These are phyloP conservation scores for Euphrasia confusa DNA, from an alignment of 257 asterid species.

Conservation along the genomic window DNA sequence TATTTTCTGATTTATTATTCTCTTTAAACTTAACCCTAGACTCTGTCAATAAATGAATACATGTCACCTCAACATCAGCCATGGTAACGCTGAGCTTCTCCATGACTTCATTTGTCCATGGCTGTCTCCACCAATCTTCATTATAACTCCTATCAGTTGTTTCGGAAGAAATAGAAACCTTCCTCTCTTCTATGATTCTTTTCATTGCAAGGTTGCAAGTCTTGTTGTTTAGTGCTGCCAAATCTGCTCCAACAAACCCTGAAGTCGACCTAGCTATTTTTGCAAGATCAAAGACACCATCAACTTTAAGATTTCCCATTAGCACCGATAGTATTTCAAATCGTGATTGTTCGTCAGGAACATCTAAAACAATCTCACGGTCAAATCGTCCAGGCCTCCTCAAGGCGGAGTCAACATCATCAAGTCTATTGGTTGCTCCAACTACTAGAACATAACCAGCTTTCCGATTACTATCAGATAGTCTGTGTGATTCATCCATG, in stretches of 20 bases:
- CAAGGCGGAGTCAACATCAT: conserved; percentile 76
- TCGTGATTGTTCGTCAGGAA: conserved; percentile 78
- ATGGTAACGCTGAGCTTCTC: conserved; percentile 52
- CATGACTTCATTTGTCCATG: conserved; percentile 64
- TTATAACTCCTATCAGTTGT: conserved; percentile 23
- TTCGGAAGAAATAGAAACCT: conserved; percentile 31
- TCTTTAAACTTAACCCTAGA: too few species aligned
- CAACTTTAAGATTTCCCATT: conserved; percentile 59
- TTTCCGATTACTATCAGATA: conserved; percentile 26
- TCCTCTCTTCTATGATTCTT: conserved; percentile 57
- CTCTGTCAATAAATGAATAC: not conserved
- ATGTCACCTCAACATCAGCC: conserved; percentile 82
- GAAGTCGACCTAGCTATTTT: conserved; percentile 80
- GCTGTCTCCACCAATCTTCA: conserved; percentile 68
- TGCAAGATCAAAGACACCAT: conserved; percentile 70
- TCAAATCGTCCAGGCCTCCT: conserved; percentile 97
- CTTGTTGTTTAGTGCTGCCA: conserved; percentile 61
- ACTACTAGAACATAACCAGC: conserved; percentile 75
- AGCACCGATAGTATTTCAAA: conserved; percentile 61
- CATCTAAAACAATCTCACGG: conserved; percentile 65
- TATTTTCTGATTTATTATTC: too few species aligned
- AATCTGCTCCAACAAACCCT: conserved; percentile 92
- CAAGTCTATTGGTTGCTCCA: conserved; percentile 91
- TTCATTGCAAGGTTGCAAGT: conserved; percentile 87
- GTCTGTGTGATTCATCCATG: conserved; percentile 71